A percentile compares a stretch with the other conserved stretches of the same genome.
Evolutionary conservation across 495 filamentous ascomycete genomes (phyloP).

Genomic region (Aspergillus leporis): DNA sequence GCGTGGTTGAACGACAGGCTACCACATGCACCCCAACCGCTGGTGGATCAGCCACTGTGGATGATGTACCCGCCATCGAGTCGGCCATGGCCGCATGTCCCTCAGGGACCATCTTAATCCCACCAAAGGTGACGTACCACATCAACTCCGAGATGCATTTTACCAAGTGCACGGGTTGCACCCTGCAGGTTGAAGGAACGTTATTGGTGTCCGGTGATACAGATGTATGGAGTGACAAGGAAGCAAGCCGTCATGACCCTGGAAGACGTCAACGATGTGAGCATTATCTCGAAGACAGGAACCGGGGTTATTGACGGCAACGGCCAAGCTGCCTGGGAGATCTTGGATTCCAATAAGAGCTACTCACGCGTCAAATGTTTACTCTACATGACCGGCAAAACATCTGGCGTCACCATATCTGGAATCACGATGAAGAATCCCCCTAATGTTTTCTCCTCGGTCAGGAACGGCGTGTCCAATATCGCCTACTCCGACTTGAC

Average conservation of each 20-base stretch:
- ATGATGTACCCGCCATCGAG: constrained; percentile 1
- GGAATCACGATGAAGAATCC: background rate
- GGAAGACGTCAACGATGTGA: background rate
- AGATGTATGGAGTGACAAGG: background rate
- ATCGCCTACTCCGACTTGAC: background rate
- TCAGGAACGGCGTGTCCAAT: background rate
- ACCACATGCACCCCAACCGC: background rate
- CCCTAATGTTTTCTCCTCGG: background rate
- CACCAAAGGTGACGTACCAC: background rate
- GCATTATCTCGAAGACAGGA: background rate
- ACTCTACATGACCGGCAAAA: background rate
- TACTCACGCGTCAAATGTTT: background rate
- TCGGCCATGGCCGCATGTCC: background rate
- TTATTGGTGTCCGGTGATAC: background rate
- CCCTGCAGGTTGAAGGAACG: background rate
- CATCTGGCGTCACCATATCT: background rate
- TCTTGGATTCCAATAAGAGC: background rate
- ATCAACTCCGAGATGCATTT: background rate
- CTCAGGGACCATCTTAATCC: background rate
- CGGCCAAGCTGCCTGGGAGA: background rate
- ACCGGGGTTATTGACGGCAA: background rate
- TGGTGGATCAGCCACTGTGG: background rate
- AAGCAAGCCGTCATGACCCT: background rate
- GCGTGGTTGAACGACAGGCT: background rate
- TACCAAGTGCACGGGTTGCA: background rate